phyloP scores from a whole-genome alignment of 148 eudicot genomes.

The Rhododendron ferrugineum region DNA sequence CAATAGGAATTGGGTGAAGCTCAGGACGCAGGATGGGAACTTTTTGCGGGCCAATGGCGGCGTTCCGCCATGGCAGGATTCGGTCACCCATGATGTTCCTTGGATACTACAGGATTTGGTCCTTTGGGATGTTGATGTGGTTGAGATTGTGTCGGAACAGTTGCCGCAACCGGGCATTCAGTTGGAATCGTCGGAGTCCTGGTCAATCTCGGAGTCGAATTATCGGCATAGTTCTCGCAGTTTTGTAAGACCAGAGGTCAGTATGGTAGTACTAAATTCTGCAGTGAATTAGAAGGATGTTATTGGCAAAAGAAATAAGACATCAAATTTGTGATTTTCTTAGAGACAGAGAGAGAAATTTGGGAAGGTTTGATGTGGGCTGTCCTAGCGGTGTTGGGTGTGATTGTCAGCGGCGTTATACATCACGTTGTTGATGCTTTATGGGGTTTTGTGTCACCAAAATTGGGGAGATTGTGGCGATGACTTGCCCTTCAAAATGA shows the following conservation, averaged over 20 bases:
- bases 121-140: constrained; percentile 55
- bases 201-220: constrained; percentile 21
- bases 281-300: no score
- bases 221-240: constrained; percentile 14
- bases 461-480: no score
- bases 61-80: constrained; percentile 18
- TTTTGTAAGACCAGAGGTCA: constrained; percentile 45
- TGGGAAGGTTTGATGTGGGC: no score
- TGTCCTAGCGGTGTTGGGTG: no score
- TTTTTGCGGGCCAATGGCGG: constrained; percentile 66
- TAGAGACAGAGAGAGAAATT: no score
- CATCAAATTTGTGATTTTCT: no score
- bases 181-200: constrained; percentile 15
- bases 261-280: background rate
- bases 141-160: constrained; percentile 24
- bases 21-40: constrained; percentile 42
- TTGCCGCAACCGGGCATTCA: background rate
- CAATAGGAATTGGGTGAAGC: constrained; percentile 20
- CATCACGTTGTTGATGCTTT: no score
- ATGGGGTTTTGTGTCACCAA: no score
- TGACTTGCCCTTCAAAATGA: no score
- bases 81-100: constrained; percentile 73
- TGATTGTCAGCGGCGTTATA: no score
- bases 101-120: constrained; percentile 53
- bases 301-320: no score